phyloP scores from a whole-genome alignment of 805 yeast genomes.

The Clavispora asparagi region DNA sequence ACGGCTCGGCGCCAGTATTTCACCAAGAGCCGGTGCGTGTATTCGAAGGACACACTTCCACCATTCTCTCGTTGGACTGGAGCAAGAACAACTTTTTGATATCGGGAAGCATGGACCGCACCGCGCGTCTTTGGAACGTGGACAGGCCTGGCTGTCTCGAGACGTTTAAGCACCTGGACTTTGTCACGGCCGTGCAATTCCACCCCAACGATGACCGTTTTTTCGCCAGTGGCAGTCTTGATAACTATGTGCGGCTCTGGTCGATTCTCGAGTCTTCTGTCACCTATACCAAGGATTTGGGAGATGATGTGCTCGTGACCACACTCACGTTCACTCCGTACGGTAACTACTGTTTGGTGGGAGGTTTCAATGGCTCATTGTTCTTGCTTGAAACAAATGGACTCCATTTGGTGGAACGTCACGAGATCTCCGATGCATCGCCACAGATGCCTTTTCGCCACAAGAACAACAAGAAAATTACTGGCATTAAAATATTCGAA shows the following conservation, averaged over 20 bases:
- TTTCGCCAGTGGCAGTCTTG: constrained; percentile 77
- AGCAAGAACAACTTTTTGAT: constrained; percentile 77
- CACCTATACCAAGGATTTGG: constrained; percentile 45
- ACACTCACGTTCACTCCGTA: constrained; percentile 69
- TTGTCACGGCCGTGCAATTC: constrained; percentile 74
- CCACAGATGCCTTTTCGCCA: constrained; percentile 19
- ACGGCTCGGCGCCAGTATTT: constrained; percentile 70
- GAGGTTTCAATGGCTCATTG: constrained; percentile 75
- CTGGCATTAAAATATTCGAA: constrained; percentile 61
- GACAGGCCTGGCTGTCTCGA: constrained; percentile 60
- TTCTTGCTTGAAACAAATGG: constrained; percentile 60
- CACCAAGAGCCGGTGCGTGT: constrained; percentile 57
- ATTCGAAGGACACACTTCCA: constrained; percentile 63
- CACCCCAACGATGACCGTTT: constrained; percentile 87
- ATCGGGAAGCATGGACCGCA: constrained; percentile 79
- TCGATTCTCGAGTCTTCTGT: constrained; percentile 71
- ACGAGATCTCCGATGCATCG: constrained; percentile 27
- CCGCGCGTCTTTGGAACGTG: constrained; percentile 82
- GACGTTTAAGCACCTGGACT: constrained; percentile 68
- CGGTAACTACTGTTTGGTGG: constrained; percentile 57
- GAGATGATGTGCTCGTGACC: constrained; percentile 64
- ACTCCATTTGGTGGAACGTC: constrained; percentile 36
- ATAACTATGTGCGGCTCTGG: constrained; percentile 75
- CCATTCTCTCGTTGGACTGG: constrained; percentile 80
- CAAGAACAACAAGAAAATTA: constrained; percentile 47